Conservation (phyloP, 164 flowering plant genomes). For the Aristolochia contorta region DNA sequence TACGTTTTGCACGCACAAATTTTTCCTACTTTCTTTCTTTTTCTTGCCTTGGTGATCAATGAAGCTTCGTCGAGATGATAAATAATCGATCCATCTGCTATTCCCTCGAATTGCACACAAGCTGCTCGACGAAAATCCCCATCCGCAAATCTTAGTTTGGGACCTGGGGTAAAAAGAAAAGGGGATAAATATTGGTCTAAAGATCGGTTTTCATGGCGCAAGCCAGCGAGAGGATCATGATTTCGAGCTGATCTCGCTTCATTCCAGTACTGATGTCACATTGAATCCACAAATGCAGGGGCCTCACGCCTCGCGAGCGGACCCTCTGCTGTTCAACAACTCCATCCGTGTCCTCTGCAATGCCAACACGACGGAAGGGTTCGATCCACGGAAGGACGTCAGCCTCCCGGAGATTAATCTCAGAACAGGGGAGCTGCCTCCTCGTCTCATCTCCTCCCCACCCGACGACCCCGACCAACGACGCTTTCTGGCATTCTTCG, state of each 20-base stretch:
- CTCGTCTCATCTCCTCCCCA: slow-evolving; percentile 15
- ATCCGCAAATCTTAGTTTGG: too few species aligned
- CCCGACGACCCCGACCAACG: background rate
- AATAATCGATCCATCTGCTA: too few species aligned
- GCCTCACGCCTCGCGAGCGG: slow-evolving; percentile 6
- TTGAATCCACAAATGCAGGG: slow-evolving; percentile 6
- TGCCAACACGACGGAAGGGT: slow-evolving; percentile 17
- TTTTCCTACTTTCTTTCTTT: background rate
- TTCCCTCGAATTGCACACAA: too few species aligned
- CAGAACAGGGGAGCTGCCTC: slow-evolving; percentile 5
- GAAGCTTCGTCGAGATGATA: too few species aligned
- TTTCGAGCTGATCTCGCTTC: too few species aligned
- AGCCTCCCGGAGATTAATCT: slow-evolving; percentile 17
- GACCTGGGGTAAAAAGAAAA: too few species aligned
- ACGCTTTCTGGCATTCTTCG: slow-evolving; percentile 12
- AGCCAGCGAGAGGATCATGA: too few species aligned
- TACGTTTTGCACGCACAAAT: background rate
- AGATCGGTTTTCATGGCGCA: too few species aligned
- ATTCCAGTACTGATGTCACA: too few species aligned
- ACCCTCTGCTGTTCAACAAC: slow-evolving; percentile 9
- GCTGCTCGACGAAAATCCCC: too few species aligned
- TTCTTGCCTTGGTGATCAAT: background rate
- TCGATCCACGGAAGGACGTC: slow-evolving; percentile 13
- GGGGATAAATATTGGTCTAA: too few species aligned
- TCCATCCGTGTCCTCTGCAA: slow-evolving; percentile 17